These are phyloP conservation scores for Bryum argenteum DNA, from an alignment of 225 moss, liverwort and hornwort genomes.

Conservation along the genomic window DNA sequence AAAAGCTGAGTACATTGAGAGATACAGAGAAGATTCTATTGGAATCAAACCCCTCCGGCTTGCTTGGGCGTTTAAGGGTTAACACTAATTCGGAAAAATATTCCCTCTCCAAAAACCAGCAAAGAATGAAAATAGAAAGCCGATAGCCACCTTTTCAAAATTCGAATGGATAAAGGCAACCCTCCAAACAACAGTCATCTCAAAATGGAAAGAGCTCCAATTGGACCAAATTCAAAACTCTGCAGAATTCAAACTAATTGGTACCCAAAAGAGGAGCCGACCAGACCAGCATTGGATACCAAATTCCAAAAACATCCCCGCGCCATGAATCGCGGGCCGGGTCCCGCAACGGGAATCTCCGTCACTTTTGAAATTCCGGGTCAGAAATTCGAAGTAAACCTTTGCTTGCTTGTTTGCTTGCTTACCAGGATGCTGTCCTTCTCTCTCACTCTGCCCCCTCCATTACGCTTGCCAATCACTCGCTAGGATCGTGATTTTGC, in stretches of 20 bases:
- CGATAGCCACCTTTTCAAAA: too few relatives aligned
- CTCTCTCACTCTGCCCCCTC: neutral
- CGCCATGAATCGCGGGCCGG: constrained; percentile 24
- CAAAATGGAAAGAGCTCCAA: too few relatives aligned
- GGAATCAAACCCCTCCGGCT: too few relatives aligned
- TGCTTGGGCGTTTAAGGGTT: too few relatives aligned
- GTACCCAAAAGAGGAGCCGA: neutral
- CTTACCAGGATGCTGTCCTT: too few relatives aligned
- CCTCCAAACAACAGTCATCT: too few relatives aligned
- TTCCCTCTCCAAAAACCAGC: too few relatives aligned
- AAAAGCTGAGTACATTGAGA: too few relatives aligned
- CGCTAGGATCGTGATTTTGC: neutral
- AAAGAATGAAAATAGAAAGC: too few relatives aligned
- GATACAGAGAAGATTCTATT: too few relatives aligned
- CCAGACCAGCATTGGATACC: constrained; percentile 8
- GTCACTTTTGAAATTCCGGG: constrained; percentile 43
- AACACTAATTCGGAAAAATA: too few relatives aligned
- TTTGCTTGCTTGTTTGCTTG: neutral
- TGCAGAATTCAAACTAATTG: constrained; percentile 2
- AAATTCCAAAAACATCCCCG: neutral
- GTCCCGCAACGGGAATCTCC: constrained; percentile 33
- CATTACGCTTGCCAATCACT: constrained; percentile 14
- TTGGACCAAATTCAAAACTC: constrained; percentile 24
- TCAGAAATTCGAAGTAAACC: constrained; percentile 28
- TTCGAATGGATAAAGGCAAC: too few relatives aligned